Evolutionary conservation across 164 flowering plant genomes (phyloP).

Genomic region (Umbellularia californica): DNA sequence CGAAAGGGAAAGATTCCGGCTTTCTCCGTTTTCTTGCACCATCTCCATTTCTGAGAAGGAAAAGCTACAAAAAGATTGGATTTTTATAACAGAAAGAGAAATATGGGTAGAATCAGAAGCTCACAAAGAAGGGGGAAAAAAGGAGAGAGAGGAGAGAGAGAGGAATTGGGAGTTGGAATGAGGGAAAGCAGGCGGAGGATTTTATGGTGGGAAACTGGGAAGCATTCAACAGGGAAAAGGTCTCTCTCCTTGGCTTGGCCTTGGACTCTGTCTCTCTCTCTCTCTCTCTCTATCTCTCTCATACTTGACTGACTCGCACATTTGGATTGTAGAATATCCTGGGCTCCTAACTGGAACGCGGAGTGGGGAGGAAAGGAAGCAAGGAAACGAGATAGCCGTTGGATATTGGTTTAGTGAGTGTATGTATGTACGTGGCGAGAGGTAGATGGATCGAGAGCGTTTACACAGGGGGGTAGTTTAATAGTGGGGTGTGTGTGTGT

Average conservation of each 20-base stretch:
- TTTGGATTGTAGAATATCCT: not conserved
- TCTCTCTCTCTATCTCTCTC: not conserved
- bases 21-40: not conserved
- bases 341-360: not conserved
- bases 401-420: not conserved
- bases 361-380: not conserved
- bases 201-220: not conserved
- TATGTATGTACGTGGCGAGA: no score
- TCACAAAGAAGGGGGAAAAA: not conserved
- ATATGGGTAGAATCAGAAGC: not conserved
- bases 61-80: no score
- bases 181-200: not conserved
- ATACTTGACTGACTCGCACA: no score
- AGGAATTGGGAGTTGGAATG: not conserved
- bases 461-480: no score
- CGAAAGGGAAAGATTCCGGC: not conserved
- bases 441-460: no score
- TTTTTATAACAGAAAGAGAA: no score
- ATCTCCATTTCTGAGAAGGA: not conserved
- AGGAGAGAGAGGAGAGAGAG: not conserved
- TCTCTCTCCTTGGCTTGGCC: not conserved
- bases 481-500: no score
- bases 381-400: not conserved
- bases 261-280: slow-evolving; percentile 6
- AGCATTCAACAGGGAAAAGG: slow-evolving; percentile 6